Percentiles rank a stretch among this genome's conserved stretches.
Conservation (phyloP, 345 rosid genomes). For the Brassica nigra region DNA sequence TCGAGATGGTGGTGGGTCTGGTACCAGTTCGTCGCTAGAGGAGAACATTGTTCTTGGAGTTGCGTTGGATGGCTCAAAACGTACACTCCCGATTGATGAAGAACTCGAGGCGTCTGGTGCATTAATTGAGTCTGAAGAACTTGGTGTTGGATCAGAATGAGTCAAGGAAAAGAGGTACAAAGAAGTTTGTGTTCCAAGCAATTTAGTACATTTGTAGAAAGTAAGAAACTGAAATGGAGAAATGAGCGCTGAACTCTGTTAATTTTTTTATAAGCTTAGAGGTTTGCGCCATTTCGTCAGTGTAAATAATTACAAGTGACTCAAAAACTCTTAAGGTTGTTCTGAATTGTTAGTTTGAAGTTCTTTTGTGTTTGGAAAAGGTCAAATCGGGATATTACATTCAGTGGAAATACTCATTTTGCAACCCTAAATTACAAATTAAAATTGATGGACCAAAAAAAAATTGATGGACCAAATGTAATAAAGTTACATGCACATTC, state of each 20-base stretch:
- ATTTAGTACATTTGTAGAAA: background rate
- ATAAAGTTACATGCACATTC: too few relatives aligned
- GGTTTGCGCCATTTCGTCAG: conserved; percentile 34
- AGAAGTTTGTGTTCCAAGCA: background rate
- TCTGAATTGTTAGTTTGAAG: background rate
- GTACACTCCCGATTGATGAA: conserved; percentile 85
- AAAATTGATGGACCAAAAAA: too few relatives aligned
- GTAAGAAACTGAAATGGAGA: background rate
- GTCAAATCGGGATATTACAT: too few relatives aligned
- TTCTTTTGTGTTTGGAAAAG: background rate
- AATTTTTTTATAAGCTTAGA: background rate
- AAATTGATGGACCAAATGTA: too few relatives aligned
- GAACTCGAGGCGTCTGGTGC: conserved; percentile 44
- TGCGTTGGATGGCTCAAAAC: conserved; percentile 83
- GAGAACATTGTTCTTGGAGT: conserved; percentile 90
- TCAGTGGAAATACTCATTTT: too few relatives aligned
- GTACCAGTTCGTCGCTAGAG: conserved; percentile 54
- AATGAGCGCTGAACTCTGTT: conserved; percentile 32
- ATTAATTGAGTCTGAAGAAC: conserved; percentile 56
- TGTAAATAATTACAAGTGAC: conserved; percentile 21
- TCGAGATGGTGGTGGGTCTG: conserved; percentile 34
- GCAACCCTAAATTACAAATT: too few relatives aligned
- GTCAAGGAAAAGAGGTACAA: background rate
- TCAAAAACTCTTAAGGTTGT: background rate
- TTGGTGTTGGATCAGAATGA: conserved; percentile 31